A percentile compares a stretch with the other conserved stretches of the same genome.
phyloP scores from a whole-genome alignment of 169 alveolate species.

The Babesia bigemina region DNA sequence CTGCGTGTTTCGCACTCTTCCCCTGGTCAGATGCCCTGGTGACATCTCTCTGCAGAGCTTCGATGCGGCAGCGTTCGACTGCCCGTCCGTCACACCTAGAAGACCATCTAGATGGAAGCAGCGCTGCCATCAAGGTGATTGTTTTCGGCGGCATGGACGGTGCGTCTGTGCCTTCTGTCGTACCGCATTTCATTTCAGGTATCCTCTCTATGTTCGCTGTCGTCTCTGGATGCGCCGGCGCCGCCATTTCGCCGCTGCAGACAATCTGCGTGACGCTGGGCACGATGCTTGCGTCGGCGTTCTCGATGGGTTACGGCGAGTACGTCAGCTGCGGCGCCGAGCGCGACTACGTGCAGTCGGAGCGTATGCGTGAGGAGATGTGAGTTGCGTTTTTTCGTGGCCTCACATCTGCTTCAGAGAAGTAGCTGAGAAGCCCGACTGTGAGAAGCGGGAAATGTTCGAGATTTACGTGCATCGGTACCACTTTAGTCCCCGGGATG shows the following conservation, averaged over 20 bases:
- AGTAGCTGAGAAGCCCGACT: constrained; percentile 87
- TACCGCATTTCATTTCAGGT: constrained; percentile 54
- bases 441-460: constrained; percentile 86
- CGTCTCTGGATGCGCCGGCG: constrained; percentile 91
- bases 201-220: constrained; percentile 88
- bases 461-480: constrained; percentile 84
- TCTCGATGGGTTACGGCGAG: constrained; percentile 90
- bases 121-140: constrained; percentile 82
- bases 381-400: constrained; percentile 36
- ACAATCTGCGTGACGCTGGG: constrained; percentile 86
- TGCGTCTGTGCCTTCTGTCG: constrained; percentile 1
- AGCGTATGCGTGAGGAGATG: constrained; percentile 83
- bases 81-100: constrained; percentile 18
- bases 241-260: constrained; percentile 84
- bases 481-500: constrained; percentile 85
- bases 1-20: no score
- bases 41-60: background rate
- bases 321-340: constrained; percentile 84
- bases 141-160: constrained; percentile 91
- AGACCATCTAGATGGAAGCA: constrained; percentile 49
- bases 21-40: no score
- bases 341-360: constrained; percentile 78
- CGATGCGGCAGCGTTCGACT: background rate
- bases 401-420: constrained; percentile 76
- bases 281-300: constrained; percentile 87